phyloP scores from a whole-genome alignment of 139 green algal genomes.

The Tetraselmis striata region DNA sequence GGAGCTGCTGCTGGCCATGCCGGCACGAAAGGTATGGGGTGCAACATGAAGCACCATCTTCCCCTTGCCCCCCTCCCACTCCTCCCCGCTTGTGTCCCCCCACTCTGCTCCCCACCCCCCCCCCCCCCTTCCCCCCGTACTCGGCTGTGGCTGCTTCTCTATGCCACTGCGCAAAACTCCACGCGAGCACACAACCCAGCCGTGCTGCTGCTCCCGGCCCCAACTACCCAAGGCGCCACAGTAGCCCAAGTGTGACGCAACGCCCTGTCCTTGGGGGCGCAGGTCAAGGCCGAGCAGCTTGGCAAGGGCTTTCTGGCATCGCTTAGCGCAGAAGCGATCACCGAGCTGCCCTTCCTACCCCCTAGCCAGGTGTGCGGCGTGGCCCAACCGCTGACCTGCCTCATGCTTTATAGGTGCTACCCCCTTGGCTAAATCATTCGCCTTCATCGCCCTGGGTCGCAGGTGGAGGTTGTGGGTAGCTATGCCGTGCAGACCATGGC shows the following conservation, averaged over 20 bases:
- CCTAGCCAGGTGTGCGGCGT: background rate
- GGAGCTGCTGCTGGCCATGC: conserved; percentile 25
- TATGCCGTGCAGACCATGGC: conserved; percentile 15
- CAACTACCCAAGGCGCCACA: too few species aligned
- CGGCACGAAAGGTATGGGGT: conserved; percentile 25
- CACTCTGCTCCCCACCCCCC: background rate
- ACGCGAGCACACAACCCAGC: background rate
- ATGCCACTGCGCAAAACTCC: too few species aligned
- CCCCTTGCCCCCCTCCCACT: background rate
- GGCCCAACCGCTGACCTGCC: background rate
- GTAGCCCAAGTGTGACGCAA: too few species aligned
- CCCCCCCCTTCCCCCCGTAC: too few species aligned
- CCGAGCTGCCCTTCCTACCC: background rate
- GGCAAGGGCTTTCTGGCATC: background rate
- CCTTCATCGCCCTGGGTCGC: background rate
- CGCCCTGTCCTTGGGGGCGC: too few species aligned
- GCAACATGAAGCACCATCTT: too few species aligned
- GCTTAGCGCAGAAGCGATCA: background rate
- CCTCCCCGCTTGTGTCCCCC: background rate
- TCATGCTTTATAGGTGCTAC: background rate
- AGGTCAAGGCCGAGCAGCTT: background rate
- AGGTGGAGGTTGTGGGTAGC: conserved; percentile 34
- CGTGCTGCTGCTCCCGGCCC: background rate
- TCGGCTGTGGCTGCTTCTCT: too few species aligned
- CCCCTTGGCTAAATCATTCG: background rate